Evolutionary conservation across 2,329 filamentous ascomycete species (phyloP).

Genomic region (Penicillium sclerotiorum): DNA sequence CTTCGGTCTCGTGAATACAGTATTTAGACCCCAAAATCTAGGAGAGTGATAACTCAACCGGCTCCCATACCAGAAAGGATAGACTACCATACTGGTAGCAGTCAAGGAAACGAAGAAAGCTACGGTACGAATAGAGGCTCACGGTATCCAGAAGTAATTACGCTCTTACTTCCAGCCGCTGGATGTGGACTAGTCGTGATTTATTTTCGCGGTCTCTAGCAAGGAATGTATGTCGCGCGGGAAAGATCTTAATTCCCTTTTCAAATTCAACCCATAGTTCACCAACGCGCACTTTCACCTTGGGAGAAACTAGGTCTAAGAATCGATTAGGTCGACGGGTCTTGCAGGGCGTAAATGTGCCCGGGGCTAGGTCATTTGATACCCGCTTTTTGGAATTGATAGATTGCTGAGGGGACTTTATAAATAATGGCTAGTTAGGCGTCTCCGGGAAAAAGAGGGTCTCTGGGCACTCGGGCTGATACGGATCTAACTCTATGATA

Average conservation of each 20-base stretch:
- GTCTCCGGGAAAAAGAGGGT: too few species aligned
- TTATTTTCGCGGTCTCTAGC: not conserved
- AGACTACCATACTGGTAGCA: conserved; percentile 1
- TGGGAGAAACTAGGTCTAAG: too few species aligned
- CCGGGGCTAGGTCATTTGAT: too few species aligned
- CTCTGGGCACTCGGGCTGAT: too few species aligned
- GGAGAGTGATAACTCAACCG: not conserved
- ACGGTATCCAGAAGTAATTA: not conserved
- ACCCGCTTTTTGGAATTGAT: too few species aligned
- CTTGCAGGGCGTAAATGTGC: too few species aligned
- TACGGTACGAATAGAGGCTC: not conserved
- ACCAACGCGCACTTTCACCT: not conserved
- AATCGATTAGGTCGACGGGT: too few species aligned
- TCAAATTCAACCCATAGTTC: not conserved
- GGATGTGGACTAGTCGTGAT: not conserved
- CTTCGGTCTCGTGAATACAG: not conserved
- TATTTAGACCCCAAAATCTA: conserved; percentile 2
- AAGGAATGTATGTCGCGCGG: not conserved
- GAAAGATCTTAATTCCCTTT: not conserved
- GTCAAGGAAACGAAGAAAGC: not conserved
- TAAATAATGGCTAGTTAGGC: too few species aligned
- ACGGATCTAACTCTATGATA: not conserved
- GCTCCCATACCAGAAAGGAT: conserved; percentile 3
- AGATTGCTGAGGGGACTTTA: too few species aligned
- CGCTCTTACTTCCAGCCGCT: not conserved